These are phyloP conservation scores for Scytalidium sp. DNA, from an alignment of 2,329 filamentous ascomycete species.

Conservation along the genomic window DNA sequence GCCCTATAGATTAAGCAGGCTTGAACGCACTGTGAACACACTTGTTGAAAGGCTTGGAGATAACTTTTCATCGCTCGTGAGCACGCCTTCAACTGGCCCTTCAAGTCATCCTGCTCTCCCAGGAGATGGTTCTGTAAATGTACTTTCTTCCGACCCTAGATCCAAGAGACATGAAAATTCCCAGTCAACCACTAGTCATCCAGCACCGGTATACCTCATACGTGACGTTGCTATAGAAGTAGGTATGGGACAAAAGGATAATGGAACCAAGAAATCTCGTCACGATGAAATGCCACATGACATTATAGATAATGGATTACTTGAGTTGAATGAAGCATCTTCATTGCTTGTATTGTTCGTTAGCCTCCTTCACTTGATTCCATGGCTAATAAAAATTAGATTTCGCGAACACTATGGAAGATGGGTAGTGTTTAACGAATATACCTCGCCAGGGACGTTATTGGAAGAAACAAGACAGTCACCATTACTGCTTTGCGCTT, in stretches of 20 bases:
- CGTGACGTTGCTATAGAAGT: conserved; percentile 27
- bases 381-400: conserved; percentile 13
- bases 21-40: conserved; percentile 10
- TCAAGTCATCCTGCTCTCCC: too few relatives aligned
- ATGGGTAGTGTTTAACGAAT: conserved; percentile 35
- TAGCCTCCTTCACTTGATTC: background rate
- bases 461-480: conserved; percentile 32
- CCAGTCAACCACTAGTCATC: background rate
- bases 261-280: background rate
- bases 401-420: conserved; percentile 40
- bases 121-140: too few relatives aligned
- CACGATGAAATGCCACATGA: conserved; percentile 13
- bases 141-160: too few relatives aligned
- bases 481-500: conserved; percentile 35
- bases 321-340: conserved; percentile 18
- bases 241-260: conserved; percentile 18
- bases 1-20: conserved; percentile 10
- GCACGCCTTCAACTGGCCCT: too few relatives aligned
- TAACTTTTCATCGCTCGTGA: too few relatives aligned
- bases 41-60: conserved; percentile 11
- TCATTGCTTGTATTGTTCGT: conserved; percentile 20
- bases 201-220: conserved; percentile 29
- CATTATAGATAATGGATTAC: conserved; percentile 23
- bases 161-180: too few relatives aligned
- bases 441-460: conserved; percentile 22